A percentile compares a stretch with the other conserved stretches of the same genome.
These are phyloP conservation scores for Phytopythium helicoides DNA, from an alignment of 352 stramenopile genomes.

Conservation along the genomic window DNA sequence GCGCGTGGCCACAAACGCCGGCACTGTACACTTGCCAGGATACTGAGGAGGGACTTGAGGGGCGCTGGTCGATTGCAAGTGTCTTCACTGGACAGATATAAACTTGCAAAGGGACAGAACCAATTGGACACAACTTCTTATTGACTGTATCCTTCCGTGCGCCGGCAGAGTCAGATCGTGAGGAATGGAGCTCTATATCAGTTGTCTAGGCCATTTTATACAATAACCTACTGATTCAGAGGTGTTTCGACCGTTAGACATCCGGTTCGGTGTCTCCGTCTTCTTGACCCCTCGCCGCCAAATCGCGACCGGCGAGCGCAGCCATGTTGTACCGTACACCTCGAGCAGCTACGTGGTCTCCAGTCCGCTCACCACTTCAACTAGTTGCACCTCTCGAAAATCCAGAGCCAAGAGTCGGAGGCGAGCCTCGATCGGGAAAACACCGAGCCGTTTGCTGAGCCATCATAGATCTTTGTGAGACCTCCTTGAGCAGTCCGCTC, in stretches of 20 bases:
- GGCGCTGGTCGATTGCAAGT: background rate
- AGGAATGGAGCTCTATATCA: background rate
- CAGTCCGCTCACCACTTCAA: background rate
- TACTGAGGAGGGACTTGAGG: conserved; percentile 6
- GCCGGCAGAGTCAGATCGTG: background rate
- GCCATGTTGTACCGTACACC: too few relatives aligned
- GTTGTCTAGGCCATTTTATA: background rate
- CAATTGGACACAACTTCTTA: background rate
- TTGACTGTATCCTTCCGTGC: background rate
- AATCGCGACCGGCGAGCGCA: too few relatives aligned
- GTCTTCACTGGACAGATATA: too few relatives aligned
- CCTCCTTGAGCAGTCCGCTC: too few relatives aligned
- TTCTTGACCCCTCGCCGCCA: too few relatives aligned
- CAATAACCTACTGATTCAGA: too few relatives aligned
- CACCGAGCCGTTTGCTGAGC: too few relatives aligned
- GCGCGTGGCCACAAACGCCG: background rate
- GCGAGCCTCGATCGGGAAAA: too few relatives aligned
- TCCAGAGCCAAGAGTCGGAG: conserved; percentile 5
- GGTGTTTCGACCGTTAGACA: too few relatives aligned
- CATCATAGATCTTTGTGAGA: too few relatives aligned
- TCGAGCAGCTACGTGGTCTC: too few relatives aligned
- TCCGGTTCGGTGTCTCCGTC: too few relatives aligned
- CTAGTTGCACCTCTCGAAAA: background rate
- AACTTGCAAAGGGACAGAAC: background rate
- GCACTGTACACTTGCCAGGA: conserved; percentile 6